Percentiles rank a stretch among this genome's conserved stretches.
Conservation (phyloP, 2,329 filamentous ascomycete species). For the Xylariaceae sp. region DNA sequence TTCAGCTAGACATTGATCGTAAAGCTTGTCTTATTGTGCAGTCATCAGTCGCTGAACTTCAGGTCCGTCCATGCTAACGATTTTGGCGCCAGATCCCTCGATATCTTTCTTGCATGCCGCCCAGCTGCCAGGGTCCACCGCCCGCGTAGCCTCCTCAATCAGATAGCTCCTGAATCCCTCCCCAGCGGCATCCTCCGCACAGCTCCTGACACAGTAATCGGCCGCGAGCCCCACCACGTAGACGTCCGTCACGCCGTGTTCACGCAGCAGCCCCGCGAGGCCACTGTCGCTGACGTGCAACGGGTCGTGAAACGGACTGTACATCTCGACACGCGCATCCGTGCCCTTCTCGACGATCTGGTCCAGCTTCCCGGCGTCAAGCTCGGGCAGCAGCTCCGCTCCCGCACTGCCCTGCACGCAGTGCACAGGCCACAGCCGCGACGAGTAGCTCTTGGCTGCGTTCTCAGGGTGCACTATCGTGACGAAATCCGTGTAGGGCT, state of each 20-base stretch:
- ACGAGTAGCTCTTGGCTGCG: constrained; percentile 57
- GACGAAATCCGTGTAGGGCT: constrained; percentile 62
- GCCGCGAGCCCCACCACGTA: constrained; percentile 82
- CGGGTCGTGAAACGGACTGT: constrained; percentile 83
- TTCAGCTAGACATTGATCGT: too few relatives aligned
- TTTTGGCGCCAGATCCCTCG: constrained; percentile 52
- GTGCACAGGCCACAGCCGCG: constrained; percentile 83
- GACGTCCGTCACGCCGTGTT: constrained; percentile 65
- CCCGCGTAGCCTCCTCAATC: constrained; percentile 71
- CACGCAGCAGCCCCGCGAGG: constrained; percentile 55
- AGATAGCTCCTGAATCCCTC: constrained; percentile 76
- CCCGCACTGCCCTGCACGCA: constrained; percentile 75
- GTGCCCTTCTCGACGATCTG: constrained; percentile 73
- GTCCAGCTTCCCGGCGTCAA: constrained; percentile 59
- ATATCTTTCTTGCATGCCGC: constrained; percentile 51
- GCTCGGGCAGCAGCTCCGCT: constrained; percentile 67
- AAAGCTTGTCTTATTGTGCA: constrained; percentile 7
- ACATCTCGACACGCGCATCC: constrained; percentile 78
- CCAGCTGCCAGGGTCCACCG: constrained; percentile 64
- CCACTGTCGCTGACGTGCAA: constrained; percentile 64
- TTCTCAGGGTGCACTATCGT: constrained; percentile 66
- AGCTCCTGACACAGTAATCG: constrained; percentile 84
- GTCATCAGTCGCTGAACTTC: constrained; percentile 51
- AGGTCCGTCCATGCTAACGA: constrained; percentile 55
- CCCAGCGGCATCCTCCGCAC: constrained; percentile 70